A percentile compares a stretch with the other conserved stretches of the same genome.
phyloP scores from a whole-genome alignment of 768 basidiomycete genomes.

The Hericium coralloides region DNA sequence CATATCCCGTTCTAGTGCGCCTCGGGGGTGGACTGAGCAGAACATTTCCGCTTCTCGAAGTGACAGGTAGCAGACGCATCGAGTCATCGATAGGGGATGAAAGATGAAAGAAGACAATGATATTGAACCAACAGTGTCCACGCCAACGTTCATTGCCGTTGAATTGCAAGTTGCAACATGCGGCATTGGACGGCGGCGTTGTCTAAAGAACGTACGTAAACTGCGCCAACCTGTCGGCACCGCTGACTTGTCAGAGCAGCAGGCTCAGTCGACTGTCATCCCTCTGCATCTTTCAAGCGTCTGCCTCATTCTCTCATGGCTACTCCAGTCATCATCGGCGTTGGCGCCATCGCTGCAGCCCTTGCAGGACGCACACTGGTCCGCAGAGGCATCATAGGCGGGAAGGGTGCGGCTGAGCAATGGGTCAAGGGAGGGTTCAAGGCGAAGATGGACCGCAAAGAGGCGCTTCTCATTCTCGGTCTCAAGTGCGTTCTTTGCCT shows the following conservation, averaged over 20 bases:
- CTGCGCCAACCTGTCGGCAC: not conserved
- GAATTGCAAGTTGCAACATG: not conserved
- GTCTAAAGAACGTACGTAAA: not conserved
- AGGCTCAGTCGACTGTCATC: not conserved
- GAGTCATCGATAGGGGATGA: not conserved
- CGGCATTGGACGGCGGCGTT: not conserved
- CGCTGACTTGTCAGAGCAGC: not conserved
- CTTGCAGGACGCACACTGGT: constrained; percentile 66
- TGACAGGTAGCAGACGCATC: no score
- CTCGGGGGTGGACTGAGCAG: no score
- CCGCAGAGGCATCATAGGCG: constrained; percentile 50
- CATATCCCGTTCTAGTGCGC: no score
- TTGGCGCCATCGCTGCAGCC: constrained; percentile 70
- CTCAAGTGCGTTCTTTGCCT: constrained; percentile 61
- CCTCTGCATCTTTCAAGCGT: not conserved
- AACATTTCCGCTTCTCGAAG: no score
- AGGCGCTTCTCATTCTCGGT: constrained; percentile 87
- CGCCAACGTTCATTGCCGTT: not conserved
- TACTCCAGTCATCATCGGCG: constrained; percentile 67
- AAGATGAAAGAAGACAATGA: constrained; percentile 5
- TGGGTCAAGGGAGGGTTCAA: constrained; percentile 94
- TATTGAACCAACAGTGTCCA: not conserved
- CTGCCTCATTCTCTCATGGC: constrained; percentile 41
- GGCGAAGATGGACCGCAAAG: constrained; percentile 91
- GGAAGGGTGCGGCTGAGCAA: constrained; percentile 60